Conservation (phyloP, 2,329 filamentous ascomycete species). For the Capronia americana region DNA sequence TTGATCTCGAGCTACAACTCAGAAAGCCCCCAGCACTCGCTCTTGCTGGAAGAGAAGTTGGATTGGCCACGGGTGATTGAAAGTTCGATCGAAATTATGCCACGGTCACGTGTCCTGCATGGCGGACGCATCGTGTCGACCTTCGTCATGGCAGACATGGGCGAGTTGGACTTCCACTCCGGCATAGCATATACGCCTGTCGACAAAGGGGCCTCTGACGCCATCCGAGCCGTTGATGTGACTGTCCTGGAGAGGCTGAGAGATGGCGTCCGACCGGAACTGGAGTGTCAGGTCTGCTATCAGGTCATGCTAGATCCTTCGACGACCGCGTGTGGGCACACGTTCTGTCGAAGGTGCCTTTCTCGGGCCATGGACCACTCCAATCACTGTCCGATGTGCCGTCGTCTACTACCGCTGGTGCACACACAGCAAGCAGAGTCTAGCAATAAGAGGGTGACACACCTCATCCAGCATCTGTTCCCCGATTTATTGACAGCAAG, state of each 20-base stretch:
- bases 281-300: slow-evolving; percentile 91
- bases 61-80: slow-evolving; percentile 45
- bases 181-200: slow-evolving; percentile 60
- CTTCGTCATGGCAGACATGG: slow-evolving; percentile 69
- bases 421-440: slow-evolving; percentile 57
- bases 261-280: slow-evolving; percentile 68
- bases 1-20: slow-evolving; percentile 56
- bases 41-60: slow-evolving; percentile 51
- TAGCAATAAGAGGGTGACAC: slow-evolving; percentile 68
- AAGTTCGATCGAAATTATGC: slow-evolving; percentile 39
- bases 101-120: slow-evolving; percentile 49
- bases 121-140: slow-evolving; percentile 70
- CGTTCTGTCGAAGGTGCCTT: slow-evolving; percentile 82
- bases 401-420: slow-evolving; percentile 65
- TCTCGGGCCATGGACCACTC: slow-evolving; percentile 78
- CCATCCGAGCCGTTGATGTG: slow-evolving; percentile 53
- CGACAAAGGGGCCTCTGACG: slow-evolving; percentile 32
- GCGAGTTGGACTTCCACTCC: slow-evolving; percentile 63
- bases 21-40: slow-evolving; percentile 44
- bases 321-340: slow-evolving; percentile 87
- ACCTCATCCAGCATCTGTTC: slow-evolving; percentile 72
- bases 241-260: slow-evolving; percentile 64
- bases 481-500: slow-evolving; percentile 67
- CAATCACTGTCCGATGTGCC: slow-evolving; percentile 79
- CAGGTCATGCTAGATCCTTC: slow-evolving; percentile 79